phyloP scores from a whole-genome alignment of 805 yeast genomes.

The Ogataea angusta region DNA sequence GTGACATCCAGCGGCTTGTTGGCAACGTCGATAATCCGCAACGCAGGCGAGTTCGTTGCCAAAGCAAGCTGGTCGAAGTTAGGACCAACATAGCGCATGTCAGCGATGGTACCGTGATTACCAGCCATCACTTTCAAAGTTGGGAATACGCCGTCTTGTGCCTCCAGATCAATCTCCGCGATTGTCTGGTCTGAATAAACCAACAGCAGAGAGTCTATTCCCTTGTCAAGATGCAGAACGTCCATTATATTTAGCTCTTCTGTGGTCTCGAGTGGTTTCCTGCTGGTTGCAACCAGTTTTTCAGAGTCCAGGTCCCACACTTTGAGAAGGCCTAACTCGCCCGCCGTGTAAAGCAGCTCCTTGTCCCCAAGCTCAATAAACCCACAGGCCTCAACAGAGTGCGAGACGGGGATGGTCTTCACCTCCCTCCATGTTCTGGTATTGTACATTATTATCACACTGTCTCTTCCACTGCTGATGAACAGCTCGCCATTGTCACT shows the following conservation, averaged over 20 bases:
- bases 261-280: constrained; percentile 49
- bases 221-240: constrained; percentile 34
- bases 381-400: constrained; percentile 70
- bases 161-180: constrained; percentile 29
- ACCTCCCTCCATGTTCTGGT: constrained; percentile 49
- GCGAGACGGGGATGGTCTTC: constrained; percentile 68
- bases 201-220: constrained; percentile 40
- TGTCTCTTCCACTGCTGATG: constrained; percentile 88
- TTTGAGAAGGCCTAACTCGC: constrained; percentile 67
- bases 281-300: constrained; percentile 41
- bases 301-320: constrained; percentile 59
- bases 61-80: constrained; percentile 58
- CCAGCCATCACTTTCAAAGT: constrained; percentile 68
- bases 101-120: constrained; percentile 94
- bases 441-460: constrained; percentile 60
- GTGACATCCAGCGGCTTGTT: constrained; percentile 56
- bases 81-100: constrained; percentile 75
- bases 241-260: constrained; percentile 76
- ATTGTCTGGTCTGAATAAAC: constrained; percentile 86
- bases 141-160: constrained; percentile 35
- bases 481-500: constrained; percentile 49
- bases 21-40: constrained; percentile 69
- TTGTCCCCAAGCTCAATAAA: constrained; percentile 39
- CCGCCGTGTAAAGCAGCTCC: constrained; percentile 64
- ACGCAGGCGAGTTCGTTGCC: constrained; percentile 91